These are phyloP conservation scores for Phyllosticta ampelicida DNA, from an alignment of 2,329 filamentous ascomycete genomes.

Conservation along the genomic window DNA sequence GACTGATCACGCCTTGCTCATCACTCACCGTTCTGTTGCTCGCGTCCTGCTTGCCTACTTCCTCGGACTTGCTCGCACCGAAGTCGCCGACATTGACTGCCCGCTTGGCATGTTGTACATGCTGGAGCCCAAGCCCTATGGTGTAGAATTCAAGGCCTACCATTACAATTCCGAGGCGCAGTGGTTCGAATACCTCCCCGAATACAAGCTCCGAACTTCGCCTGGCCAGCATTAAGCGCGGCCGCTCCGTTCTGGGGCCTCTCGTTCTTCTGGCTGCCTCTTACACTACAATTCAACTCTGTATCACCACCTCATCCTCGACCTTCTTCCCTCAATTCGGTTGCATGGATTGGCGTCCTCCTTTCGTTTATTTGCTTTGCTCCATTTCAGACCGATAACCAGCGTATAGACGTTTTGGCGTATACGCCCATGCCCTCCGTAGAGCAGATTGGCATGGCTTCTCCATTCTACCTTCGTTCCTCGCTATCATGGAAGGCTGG, in stretches of 20 bases:
- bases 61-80: constrained; percentile 77
- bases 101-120: constrained; percentile 89
- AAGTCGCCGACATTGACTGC: constrained; percentile 90
- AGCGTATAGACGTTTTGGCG: not conserved
- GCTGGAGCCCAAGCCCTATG: constrained; percentile 95
- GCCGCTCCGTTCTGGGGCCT: not conserved
- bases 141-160: constrained; percentile 94
- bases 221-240: not conserved
- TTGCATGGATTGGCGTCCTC: not conserved
- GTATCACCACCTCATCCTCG: not conserved
- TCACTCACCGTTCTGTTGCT: constrained; percentile 85
- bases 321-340: not conserved
- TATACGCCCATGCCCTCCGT: not conserved
- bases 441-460: not conserved
- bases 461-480: not conserved
- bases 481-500: not conserved
- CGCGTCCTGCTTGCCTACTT: constrained; percentile 94
- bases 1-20: constrained; percentile 86
- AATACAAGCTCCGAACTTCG: constrained; percentile 55
- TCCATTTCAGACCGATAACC: not conserved
- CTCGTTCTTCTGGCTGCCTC: not conserved
- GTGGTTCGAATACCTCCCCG: constrained; percentile 77
- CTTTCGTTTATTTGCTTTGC: not conserved
- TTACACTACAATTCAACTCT: not conserved
- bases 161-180: constrained; percentile 67